A percentile compares a stretch with the other conserved stretches of the same genome.
These are phyloP conservation scores for Myxozyma vanderwaltii DNA, from an alignment of 805 yeast genomes.

Conservation along the genomic window DNA sequence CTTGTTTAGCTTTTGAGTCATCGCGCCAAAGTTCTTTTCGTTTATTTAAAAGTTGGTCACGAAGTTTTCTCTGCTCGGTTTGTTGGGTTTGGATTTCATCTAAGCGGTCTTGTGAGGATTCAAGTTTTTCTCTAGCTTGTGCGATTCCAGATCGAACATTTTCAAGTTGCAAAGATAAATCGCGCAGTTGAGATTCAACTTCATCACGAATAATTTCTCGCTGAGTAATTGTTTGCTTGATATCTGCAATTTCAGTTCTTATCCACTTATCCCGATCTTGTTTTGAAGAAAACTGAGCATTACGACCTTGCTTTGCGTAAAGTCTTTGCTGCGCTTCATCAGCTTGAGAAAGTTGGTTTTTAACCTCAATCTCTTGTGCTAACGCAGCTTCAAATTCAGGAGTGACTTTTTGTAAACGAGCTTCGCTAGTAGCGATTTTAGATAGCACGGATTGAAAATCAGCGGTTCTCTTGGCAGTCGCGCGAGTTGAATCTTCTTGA, in stretches of 20 bases:
- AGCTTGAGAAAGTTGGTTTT: conserved; percentile 27
- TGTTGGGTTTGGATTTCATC: conserved; percentile 27
- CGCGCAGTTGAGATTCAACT: conserved; percentile 32
- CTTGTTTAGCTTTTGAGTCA: conserved; percentile 64
- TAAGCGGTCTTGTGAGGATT: conserved; percentile 33
- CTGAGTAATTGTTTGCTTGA: conserved; percentile 41
- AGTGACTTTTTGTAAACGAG: conserved; percentile 10
- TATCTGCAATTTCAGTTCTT: conserved; percentile 49
- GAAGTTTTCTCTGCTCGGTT: conserved; percentile 25
- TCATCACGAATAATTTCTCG: conserved; percentile 40
- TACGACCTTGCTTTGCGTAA: conserved; percentile 71
- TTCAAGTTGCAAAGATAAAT: conserved; percentile 12
- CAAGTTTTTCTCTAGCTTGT: conserved; percentile 25
- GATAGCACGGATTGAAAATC: conserved; percentile 17
- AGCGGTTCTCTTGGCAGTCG: conserved; percentile 34
- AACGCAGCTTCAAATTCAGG: conserved; percentile 27
- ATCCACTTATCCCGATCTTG: conserved; percentile 72
- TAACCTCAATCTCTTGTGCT: conserved; percentile 22
- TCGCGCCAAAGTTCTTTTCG: conserved; percentile 79
- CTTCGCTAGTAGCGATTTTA: conserved; percentile 20
- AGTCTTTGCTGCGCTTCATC: conserved; percentile 43
- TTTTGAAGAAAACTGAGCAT: conserved; percentile 57
- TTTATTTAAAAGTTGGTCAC: conserved; percentile 55
- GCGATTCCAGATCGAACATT: conserved; percentile 27
- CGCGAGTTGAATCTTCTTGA: conserved; percentile 25